Base-by-base conservation (phyloP, 1,284 basidiomycete genomes). In the Xanthoconium separans region DNA sequence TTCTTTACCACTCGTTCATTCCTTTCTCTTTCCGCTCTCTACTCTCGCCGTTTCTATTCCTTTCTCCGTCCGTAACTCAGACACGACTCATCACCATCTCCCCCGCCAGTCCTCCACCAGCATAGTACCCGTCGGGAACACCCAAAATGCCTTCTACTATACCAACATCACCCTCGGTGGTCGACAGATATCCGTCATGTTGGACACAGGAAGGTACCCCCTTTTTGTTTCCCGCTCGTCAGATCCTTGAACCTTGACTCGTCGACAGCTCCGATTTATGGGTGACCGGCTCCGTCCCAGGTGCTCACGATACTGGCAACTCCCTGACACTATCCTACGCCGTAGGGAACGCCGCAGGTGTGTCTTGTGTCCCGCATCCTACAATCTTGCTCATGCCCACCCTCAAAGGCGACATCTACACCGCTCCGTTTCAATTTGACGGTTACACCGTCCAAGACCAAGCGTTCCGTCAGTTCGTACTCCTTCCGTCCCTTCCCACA, bases 321-420 rank as follows among this genome's bases (percentile, higher is more conserved):
- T 65, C 75, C 5, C 64, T 83, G 12, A 79, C 79, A 2, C 66
- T 91, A 15, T 69, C 74, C 6, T 91, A 91, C 62, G 89, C 88
- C 8, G 80, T 89, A 27, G 88, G 88, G 44, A 75, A 73, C 44
- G 86, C 85, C 12, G 59, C 71, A 57, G 87, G 87, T 87, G 58
- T 42, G 73, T 70, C 31, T 15, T 36, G 8, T 47, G 16, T 20
- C 31, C 10, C 3, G 34, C 8, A 30, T 48, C 37, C 36, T 42
- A 22, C 11, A 13, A 37, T 40, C 40, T 20, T 47, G 22, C 53
- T 51, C 58, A 59, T 36, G 6, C 30, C 2, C 52, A 11, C 40
- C 30, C n/a, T n/a, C 22, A 43, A 62, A 87, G 88, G 88, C 40
- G 70, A 83, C 56, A 75, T 88, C 37, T 76, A 81, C 61, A 77